These are phyloP conservation scores for Echinochloa phyllopogon DNA, from an alignment of 176 grass and related monocot genomes.

Conservation along the genomic window DNA sequence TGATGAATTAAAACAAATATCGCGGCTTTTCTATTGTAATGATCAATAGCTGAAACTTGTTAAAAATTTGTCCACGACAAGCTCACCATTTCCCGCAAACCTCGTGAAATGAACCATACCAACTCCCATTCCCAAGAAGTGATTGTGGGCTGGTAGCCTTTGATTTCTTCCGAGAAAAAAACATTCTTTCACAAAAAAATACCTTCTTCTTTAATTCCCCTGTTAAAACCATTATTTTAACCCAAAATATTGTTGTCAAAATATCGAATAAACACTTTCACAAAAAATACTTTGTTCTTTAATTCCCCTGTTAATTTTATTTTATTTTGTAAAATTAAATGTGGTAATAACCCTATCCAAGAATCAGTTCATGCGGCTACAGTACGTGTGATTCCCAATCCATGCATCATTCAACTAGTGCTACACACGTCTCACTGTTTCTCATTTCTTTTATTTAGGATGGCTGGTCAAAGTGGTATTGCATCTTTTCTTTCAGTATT, in stretches of 20 bases:
- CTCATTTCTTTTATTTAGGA: background rate
- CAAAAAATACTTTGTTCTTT: too few species aligned
- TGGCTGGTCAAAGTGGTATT: background rate
- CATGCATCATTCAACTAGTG: slow-evolving; percentile 33
- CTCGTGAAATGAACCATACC: background rate
- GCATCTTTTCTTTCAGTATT: background rate
- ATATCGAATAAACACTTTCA: background rate
- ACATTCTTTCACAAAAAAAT: background rate
- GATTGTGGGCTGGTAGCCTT: background rate
- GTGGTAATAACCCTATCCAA: background rate
- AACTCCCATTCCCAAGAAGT: background rate
- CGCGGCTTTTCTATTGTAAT: background rate
- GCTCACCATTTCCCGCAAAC: background rate
- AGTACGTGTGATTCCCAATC: background rate
- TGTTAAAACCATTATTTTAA: background rate
- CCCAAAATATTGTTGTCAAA: background rate
- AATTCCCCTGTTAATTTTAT: background rate
- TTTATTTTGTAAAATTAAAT: background rate
- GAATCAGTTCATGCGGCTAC: background rate
- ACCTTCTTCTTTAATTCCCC: background rate
- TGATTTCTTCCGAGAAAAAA: background rate
- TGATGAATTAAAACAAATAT: too few species aligned
- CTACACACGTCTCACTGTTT: slow-evolving; percentile 22
- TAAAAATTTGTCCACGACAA: background rate
- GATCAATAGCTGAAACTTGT: background rate